phyloP scores from a whole-genome alignment of 1,284 basidiomycete species.

The Cutaneotrichosporon cyanovorans region DNA sequence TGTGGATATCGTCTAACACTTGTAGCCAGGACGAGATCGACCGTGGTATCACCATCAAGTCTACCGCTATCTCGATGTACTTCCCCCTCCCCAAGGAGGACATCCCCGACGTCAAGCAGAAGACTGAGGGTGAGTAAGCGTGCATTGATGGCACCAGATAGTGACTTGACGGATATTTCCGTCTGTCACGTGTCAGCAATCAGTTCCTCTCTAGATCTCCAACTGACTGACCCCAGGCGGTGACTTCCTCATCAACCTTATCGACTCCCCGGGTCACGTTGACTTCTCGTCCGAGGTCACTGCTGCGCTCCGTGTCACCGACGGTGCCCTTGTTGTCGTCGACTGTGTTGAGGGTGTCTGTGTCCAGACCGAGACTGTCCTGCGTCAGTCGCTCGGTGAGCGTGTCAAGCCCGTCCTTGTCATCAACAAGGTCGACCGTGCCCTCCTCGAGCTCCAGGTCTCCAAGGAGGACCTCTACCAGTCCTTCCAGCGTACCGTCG shows the following conservation, averaged over 20 bases:
- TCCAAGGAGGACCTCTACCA: constrained; percentile 96
- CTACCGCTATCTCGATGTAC: constrained; percentile 99
- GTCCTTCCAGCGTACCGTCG: constrained; percentile 95
- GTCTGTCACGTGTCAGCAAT: too few relatives aligned
- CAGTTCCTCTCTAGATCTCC: too few relatives aligned
- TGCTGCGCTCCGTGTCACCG: constrained; percentile 98
- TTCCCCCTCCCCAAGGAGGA: constrained; percentile 93
- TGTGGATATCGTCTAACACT: background rate
- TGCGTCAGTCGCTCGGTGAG: constrained; percentile 94
- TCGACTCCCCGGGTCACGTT: constrained; percentile 99
- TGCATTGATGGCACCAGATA: too few relatives aligned
- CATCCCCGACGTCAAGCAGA: constrained; percentile 76
- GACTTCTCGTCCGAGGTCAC: constrained; percentile 99
- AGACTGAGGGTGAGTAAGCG: constrained; percentile 65
- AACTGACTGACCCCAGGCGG: constrained; percentile 55
- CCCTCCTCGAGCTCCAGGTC: constrained; percentile 96
- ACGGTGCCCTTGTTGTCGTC: constrained; percentile 96
- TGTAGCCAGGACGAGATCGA: constrained; percentile 93
- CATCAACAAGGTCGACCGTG: constrained; percentile 99
- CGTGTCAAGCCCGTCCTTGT: constrained; percentile 99
- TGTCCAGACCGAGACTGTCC: constrained; percentile 98
- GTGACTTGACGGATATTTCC: too few relatives aligned
- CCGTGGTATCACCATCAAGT: constrained; percentile 99
- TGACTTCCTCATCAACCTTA: constrained; percentile 99
- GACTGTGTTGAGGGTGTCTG: constrained; percentile 99